Percentiles rank a stretch among this genome's conserved stretches.
These are phyloP conservation scores for Diplodia scrobiculata DNA, from an alignment of 2,329 filamentous ascomycete species.

Conservation along the genomic window DNA sequence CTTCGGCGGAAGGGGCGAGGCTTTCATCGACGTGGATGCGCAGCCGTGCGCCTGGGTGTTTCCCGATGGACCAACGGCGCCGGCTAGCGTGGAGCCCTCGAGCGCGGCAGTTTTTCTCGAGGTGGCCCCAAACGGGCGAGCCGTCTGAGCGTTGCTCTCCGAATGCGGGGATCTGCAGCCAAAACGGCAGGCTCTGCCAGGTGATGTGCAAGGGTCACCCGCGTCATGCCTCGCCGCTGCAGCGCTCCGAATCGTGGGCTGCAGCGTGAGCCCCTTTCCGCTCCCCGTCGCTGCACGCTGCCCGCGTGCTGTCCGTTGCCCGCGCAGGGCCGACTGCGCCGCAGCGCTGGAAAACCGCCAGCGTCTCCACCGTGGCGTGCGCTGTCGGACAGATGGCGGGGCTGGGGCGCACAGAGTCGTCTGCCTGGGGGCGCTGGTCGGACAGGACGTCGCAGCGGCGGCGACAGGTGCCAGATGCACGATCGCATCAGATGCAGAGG, in stretches of 20 bases:
- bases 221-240: too few species aligned
- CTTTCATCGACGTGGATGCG: background rate
- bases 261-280: constrained; percentile 10
- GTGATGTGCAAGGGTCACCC: constrained; percentile 9
- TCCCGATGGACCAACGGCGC: constrained; percentile 10
- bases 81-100: constrained; percentile 9
- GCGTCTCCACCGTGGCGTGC: constrained; percentile 6
- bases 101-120: constrained; percentile 12
- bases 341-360: constrained; percentile 10
- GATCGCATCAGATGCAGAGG: constrained; percentile 19
- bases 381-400: constrained; percentile 10
- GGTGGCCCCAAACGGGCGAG: constrained; percentile 2
- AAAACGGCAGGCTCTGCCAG: constrained; percentile 10
- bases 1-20: background rate
- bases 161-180: constrained; percentile 22
- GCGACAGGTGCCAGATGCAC: constrained; percentile 9
- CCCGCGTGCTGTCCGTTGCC: constrained; percentile 2
- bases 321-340: background rate
- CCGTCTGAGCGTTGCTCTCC: background rate
- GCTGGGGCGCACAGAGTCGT: constrained; percentile 17
- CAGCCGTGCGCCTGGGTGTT: background rate
- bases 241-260: constrained; percentile 8
- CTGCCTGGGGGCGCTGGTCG: background rate
- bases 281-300: background rate
- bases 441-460: background rate